phyloP scores from a whole-genome alignment of 2,329 filamentous ascomycete genomes.

The Verticillium dahliae region DNA sequence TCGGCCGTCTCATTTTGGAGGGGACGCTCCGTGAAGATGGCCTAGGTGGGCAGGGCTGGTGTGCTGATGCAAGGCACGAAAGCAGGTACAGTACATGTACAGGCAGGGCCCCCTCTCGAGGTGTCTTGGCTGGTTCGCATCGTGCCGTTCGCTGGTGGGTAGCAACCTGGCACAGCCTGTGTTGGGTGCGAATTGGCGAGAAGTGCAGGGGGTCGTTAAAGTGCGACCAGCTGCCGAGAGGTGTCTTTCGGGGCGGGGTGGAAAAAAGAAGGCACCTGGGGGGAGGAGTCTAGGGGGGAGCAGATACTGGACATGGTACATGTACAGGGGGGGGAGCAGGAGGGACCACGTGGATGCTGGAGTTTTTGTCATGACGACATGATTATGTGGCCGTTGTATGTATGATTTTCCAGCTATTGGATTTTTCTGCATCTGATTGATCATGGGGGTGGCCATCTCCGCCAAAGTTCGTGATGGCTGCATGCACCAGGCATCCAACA shows the following conservation, averaged over 20 bases:
- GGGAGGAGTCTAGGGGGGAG: no score
- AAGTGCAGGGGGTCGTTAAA: background rate
- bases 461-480: no score
- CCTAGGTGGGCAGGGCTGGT: background rate
- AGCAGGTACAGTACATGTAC: background rate
- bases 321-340: background rate
- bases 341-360: background rate
- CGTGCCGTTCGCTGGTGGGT: background rate
- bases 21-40: background rate
- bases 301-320: no score
- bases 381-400: background rate
- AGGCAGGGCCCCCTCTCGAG: background rate
- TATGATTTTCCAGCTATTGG: background rate
- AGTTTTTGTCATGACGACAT: background rate
- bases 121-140: background rate
- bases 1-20: background rate
- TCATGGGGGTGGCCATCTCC: no score
- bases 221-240: background rate
- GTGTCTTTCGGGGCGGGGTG: background rate
- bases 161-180: background rate
- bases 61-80: background rate
- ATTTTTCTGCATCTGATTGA: no score
- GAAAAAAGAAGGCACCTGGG: no score
- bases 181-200: background rate
- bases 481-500: no score